phyloP scores from a whole-genome alignment of 176 grass and related monocot genomes.

The Pharus latifolius region DNA sequence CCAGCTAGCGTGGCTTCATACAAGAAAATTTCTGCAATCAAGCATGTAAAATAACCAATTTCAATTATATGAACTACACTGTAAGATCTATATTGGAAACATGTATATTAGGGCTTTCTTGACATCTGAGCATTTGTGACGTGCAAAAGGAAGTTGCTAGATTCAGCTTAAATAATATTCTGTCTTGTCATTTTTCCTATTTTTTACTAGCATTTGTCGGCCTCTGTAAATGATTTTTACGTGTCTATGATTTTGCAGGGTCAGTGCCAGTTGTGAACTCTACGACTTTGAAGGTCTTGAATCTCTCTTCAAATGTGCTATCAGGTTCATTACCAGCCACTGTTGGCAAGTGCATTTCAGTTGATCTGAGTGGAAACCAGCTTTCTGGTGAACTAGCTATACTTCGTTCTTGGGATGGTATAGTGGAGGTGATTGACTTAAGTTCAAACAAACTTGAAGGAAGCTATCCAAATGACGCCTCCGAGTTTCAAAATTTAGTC shows the following conservation, averaged over 20 bases:
- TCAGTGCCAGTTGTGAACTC: conserved; percentile 55
- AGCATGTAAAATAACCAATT: neutral
- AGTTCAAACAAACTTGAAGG: conserved; percentile 84
- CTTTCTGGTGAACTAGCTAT: conserved; percentile 58
- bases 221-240: conserved; percentile 1
- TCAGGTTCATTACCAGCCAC: conserved; percentile 59
- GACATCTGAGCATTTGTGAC: neutral
- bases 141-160: too few relatives aligned
- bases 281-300: conserved; percentile 75
- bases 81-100: neutral
- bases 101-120: neutral
- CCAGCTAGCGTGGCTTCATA: neutral
- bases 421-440: conserved; percentile 65
- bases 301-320: conserved; percentile 83
- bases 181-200: neutral
- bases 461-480: conserved; percentile 61
- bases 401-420: conserved; percentile 57
- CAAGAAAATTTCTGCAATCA: neutral
- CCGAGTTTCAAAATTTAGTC: conserved; percentile 68
- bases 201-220: neutral
- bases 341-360: conserved; percentile 39
- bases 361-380: conserved; percentile 79
- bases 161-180: neutral
- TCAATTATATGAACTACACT: neutral
- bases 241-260: conserved; percentile 47